Percentiles rank a stretch among this genome's conserved stretches.
Evolutionary conservation across 2,329 filamentous ascomycete genomes (phyloP).

Genomic region (Hymenoscyphus repandus): DNA sequence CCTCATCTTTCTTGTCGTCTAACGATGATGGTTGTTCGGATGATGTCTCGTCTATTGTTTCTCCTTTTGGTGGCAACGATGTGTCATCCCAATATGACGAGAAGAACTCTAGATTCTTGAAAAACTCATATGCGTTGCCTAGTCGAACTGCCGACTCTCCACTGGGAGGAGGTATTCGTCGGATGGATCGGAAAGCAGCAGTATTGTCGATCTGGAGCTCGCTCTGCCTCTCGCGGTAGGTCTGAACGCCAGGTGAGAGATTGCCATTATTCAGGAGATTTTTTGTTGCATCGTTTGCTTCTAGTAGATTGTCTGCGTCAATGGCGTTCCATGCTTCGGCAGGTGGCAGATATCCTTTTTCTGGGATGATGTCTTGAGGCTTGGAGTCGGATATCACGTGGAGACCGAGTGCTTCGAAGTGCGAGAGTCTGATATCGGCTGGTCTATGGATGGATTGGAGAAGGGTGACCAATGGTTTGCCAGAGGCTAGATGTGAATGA

Average conservation of each 20-base stretch:
- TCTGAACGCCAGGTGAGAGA: slow-evolving; percentile 50
- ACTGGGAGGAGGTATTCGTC: slow-evolving; percentile 49
- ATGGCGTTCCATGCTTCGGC: slow-evolving; percentile 42
- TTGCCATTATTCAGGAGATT: slow-evolving; percentile 47
- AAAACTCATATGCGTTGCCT: slow-evolving; percentile 63
- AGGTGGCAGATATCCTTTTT: slow-evolving; percentile 48
- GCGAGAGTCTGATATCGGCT: slow-evolving; percentile 40
- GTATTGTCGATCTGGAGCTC: slow-evolving; percentile 54
- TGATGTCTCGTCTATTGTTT: background rate
- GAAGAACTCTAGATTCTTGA: slow-evolving; percentile 54
- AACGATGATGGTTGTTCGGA: slow-evolving; percentile 14
- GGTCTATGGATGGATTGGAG: slow-evolving; percentile 51
- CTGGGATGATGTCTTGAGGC: slow-evolving; percentile 48
- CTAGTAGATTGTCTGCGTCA: slow-evolving; percentile 26
- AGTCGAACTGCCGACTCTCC: slow-evolving; percentile 50
- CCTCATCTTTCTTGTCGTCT: slow-evolving; percentile 13
- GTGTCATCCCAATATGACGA: slow-evolving; percentile 59
- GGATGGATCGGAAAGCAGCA: slow-evolving; percentile 55
- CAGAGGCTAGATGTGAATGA: slow-evolving; percentile 13
- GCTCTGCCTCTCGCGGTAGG: slow-evolving; percentile 52
- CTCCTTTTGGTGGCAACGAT: slow-evolving; percentile 31
- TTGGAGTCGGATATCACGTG: slow-evolving; percentile 47
- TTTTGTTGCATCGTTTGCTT: slow-evolving; percentile 44
- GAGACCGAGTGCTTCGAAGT: slow-evolving; percentile 54
- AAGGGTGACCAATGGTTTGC: slow-evolving; percentile 42